Percentiles rank a stretch among this genome's conserved stretches.
Evolutionary conservation across 2,329 filamentous ascomycete species (phyloP).

Genomic region (Rhynchosporium secalis): DNA sequence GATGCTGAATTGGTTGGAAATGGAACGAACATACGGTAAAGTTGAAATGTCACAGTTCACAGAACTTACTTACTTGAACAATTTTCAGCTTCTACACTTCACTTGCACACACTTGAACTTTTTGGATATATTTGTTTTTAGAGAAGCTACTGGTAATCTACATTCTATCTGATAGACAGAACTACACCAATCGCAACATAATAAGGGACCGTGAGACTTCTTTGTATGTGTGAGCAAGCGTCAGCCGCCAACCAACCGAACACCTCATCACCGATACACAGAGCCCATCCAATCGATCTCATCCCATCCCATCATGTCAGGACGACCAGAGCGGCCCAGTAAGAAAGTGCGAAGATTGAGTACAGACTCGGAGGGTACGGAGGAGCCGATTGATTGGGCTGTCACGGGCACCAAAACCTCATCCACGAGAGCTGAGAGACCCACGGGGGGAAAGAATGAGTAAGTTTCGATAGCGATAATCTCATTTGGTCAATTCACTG

Average conservation of each 20-base stretch:
- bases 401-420: background rate
- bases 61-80: background rate
- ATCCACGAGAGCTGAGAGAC: constrained; percentile 25
- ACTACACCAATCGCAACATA: no score
- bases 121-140: no score
- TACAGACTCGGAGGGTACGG: constrained; percentile 37
- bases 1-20: background rate
- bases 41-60: no score
- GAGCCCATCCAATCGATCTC: background rate
- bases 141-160: no score
- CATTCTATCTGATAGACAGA: no score
- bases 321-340: constrained; percentile 32
- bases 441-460: constrained; percentile 28
- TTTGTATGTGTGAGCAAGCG: constrained; percentile 16
- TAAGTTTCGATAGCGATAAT: constrained; percentile 20
- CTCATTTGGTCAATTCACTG: no score
- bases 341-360: constrained; percentile 35
- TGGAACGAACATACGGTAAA: no score
- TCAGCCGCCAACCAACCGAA: constrained; percentile 7
- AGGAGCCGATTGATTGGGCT: constrained; percentile 33
- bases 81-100: constrained; percentile 4
- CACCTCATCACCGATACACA: constrained; percentile 1
- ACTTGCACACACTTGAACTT: background rate
- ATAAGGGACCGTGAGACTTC: no score
- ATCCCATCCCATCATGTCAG: constrained; percentile 27